phyloP scores from a whole-genome alignment of 2,329 filamentous ascomycete species.

The Xylaria arbuscula region DNA sequence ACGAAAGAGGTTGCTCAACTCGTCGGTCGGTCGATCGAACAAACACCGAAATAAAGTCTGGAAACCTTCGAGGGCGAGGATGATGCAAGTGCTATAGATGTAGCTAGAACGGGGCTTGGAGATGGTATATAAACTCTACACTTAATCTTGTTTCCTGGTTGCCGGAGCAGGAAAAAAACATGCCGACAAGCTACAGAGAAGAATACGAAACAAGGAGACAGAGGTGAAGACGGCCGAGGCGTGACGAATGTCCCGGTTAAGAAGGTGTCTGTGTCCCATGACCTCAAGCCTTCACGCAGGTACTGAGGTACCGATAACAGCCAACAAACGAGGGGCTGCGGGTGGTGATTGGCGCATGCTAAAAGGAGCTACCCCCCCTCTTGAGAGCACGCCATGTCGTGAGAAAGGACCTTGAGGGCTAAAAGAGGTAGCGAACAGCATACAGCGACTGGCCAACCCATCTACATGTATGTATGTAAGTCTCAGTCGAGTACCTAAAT shows the following conservation, averaged over 20 bases:
- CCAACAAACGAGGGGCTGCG: conserved; percentile 11
- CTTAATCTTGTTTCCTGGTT: neutral
- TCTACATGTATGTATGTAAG: too few species aligned
- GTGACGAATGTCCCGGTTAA: conserved; percentile 29
- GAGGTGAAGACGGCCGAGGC: neutral
- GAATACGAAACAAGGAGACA: neutral
- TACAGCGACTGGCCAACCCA: too few species aligned
- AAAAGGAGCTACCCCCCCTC: neutral
- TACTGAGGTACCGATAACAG: conserved; percentile 27
- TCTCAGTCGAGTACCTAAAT: too few species aligned
- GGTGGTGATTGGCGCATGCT: conserved; percentile 19
- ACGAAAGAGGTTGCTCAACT: neutral
- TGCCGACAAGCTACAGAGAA: neutral
- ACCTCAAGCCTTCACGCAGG: conserved; percentile 7
- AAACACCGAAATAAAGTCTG: neutral
- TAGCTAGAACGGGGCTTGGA: neutral
- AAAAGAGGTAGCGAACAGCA: too few species aligned
- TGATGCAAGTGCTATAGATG: neutral
- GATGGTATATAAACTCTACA: neutral
- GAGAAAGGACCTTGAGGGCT: conserved; percentile 27
- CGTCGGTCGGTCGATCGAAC: neutral
- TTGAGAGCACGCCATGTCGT: neutral
- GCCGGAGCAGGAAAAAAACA: neutral
- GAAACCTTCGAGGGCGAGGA: neutral
- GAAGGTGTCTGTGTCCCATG: conserved; percentile 37